These are phyloP conservation scores for Arthrobotrys musiformis DNA, from an alignment of 2,329 filamentous ascomycete genomes.

Conservation along the genomic window DNA sequence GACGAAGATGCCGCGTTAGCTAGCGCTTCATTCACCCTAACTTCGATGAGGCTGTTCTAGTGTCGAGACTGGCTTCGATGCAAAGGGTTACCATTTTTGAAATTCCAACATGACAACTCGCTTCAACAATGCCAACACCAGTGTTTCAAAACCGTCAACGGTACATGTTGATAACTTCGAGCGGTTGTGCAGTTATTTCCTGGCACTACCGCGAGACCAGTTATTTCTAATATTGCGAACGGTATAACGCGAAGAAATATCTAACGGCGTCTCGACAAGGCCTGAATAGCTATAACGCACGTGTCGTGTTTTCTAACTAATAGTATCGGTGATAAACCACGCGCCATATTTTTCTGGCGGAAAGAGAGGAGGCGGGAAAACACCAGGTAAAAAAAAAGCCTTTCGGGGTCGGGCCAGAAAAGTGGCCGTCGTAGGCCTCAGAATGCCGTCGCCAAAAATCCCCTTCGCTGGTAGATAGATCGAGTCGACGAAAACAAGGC, in stretches of 20 bases:
- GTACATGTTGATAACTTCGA: too few species aligned
- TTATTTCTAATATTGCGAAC: too few species aligned
- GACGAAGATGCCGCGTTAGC: too few species aligned
- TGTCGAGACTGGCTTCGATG: too few species aligned
- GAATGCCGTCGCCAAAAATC: not conserved
- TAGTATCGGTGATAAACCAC: slow-evolving; percentile 12
- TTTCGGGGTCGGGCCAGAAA: not conserved
- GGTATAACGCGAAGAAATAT: too few species aligned
- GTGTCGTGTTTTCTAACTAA: too few species aligned
- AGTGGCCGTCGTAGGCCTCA: not conserved
- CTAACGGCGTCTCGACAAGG: too few species aligned
- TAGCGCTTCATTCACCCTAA: not conserved
- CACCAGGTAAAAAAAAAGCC: not conserved
- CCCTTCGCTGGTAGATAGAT: not conserved
- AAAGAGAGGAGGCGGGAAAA: not conserved
- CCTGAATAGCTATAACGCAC: too few species aligned
- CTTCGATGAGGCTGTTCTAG: too few species aligned
- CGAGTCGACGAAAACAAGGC: not conserved
- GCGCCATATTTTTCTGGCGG: slow-evolving; percentile 9
- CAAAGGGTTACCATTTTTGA: not conserved
- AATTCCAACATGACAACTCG: not conserved
- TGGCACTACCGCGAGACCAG: too few species aligned
- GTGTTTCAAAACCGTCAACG: not conserved
- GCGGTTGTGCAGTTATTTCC: too few species aligned
- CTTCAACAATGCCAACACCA: not conserved